Base-by-base conservation (phyloP, 805 yeast genomes). In the Lipomyces japonicus region DNA sequence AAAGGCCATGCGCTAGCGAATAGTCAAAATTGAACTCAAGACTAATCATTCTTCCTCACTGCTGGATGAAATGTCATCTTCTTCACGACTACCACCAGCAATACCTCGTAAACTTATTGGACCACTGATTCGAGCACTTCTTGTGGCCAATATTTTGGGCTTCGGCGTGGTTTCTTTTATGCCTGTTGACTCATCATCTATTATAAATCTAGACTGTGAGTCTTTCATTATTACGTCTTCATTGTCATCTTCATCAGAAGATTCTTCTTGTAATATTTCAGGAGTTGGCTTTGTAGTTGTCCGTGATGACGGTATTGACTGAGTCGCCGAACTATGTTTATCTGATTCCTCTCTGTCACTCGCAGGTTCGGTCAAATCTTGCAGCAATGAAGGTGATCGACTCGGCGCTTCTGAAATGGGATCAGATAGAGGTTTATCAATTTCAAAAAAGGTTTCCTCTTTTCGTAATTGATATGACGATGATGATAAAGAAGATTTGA, bases 91-190 rank as follows among this genome's bases (percentile, higher is more conserved):
- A 12, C 49, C 43, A 7, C 60, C 58, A 5, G 62, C 50, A 28
- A 48, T 52, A 4, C 57, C 61, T n/a, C 62, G 46, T n/a, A 58
- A 40, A 40, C 59, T 53, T 6, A 54, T 58, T n/a, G 62, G 62
- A 5, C 41, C 42, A n/a, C 48, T 18, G 21, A 43, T 37, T 40
- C 35, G 24, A 9, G 19, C 28, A 19, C 39, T 18, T 14, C 44
- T 26, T 9, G 34, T 23, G 4, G 35, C 42, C 4, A 38, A 44
- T 12, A 34, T 35, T 24, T 44, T 43, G 42, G 21, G 40, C 43
- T 36, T 24, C 32, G 23, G 38, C 37, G 14, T 22, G 31, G 22
- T 26, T 24, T 25, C 25, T 7, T 6, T 41, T 19, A 10, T 28
- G 38, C 14, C 23, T 42, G 6, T 25, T 37, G 26, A 22, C 21